These are phyloP conservation scores for Coemansia sp. DNA, from an alignment of 192 early-diverging fungal genomes.

Conservation along the genomic window DNA sequence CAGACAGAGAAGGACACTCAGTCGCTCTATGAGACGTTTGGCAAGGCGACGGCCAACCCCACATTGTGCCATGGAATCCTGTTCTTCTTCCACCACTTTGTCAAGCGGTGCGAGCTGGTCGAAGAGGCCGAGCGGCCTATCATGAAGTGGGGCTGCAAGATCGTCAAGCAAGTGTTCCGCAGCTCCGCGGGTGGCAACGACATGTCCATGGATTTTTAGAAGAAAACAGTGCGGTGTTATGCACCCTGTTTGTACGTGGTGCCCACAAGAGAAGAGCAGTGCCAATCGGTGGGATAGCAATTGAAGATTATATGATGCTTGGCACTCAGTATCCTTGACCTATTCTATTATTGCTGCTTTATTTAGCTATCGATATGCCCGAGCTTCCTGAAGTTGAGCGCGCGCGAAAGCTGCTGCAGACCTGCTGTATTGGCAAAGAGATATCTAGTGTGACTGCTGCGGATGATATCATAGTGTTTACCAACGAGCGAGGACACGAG, in stretches of 20 bases:
- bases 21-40: constrained; percentile 58
- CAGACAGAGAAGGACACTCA: constrained; percentile 56
- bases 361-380: constrained; percentile 59
- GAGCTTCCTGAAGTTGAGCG: constrained; percentile 75
- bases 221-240: neutral
- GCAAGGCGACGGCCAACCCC: constrained; percentile 57
- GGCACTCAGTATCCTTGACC: neutral
- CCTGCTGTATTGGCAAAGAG: constrained; percentile 51
- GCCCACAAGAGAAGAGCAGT: neutral
- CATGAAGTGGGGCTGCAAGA: constrained; percentile 64
- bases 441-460: constrained; percentile 54
- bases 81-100: constrained; percentile 81
- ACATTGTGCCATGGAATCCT: constrained; percentile 78
- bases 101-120: constrained; percentile 61
- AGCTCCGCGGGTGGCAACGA: constrained; percentile 7
- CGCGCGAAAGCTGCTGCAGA: constrained; percentile 59
- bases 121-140: constrained; percentile 63
- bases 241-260: neutral
- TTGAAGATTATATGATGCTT: neutral
- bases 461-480: constrained; percentile 56
- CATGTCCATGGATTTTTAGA: neutral
- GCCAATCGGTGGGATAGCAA: neutral
- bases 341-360: neutral
- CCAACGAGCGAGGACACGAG: constrained; percentile 22
- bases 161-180: constrained; percentile 64